Evolutionary conservation across 2,329 filamentous ascomycete genomes (phyloP), one percentile per base, ranked within the genome.

Genomic region (Ploettnerulaceae sp.): DNA sequence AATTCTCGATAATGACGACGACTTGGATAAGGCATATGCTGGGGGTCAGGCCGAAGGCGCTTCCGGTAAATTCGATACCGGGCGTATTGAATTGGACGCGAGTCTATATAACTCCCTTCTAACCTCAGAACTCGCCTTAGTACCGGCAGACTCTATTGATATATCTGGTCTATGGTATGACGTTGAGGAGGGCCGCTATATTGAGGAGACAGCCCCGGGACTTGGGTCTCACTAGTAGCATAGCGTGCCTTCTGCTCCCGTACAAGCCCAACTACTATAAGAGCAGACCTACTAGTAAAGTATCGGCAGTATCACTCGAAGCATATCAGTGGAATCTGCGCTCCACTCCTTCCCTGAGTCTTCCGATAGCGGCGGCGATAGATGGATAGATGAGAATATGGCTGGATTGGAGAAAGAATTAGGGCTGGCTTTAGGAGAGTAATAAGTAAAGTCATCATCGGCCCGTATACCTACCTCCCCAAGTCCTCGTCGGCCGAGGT

Each of bases 401-500:
- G 40, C 38, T 54, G 35, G 48, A 49, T 44, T 55, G 21, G 46
- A 54, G 46, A 51, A 52, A 45, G 47, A 52, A 49, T 29, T 56
- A 24, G 44, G 37, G 28, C 48, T 56, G 42, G 49, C 36, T 51
- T 51, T 51, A 28, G 46, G 21, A 55, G 45, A 42, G 35, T n/a
- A n/a, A n/a, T 22, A 49, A 40, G 35, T 28, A 11, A n/a, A 49
- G 15, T 40, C 29, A 40, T 31, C 9, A 48, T 50, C 40, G 17
- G 44, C 47, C 22, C 3, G 40, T 17, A 31, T 39, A 34, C 45
- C 40, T 29, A 47, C 18, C 42, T 44, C 51, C 25, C 37, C 42
- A 48, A 15, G 39, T 45, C 40, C 45, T 49, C 37, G 32, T 49
- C 18, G 17, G 46, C 18, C 32, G 31, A 54, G 31, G 49, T 26